A percentile compares a stretch with the other conserved stretches of the same genome.
Conservation (phyloP, 495 filamentous ascomycete species). For the Pseudoneurospora amorphoporcata region DNA sequence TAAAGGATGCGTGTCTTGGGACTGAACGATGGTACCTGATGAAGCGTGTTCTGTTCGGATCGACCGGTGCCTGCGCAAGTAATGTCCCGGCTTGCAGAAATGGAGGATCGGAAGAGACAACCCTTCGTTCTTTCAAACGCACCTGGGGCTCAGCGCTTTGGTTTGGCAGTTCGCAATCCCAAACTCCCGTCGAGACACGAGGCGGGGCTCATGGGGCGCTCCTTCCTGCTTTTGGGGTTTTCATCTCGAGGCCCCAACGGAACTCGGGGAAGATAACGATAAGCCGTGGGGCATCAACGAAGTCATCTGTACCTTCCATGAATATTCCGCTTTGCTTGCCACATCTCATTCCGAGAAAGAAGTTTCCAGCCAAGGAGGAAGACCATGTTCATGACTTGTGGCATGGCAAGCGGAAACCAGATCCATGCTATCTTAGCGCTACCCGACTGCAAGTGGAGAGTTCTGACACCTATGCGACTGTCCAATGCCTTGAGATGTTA, state of each 20-base stretch:
- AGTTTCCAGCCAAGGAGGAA: background rate
- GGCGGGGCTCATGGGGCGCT: background rate
- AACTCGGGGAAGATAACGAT: background rate
- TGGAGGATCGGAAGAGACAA: too few species aligned
- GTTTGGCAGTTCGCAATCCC: background rate
- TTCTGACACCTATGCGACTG: background rate
- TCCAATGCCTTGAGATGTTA: background rate
- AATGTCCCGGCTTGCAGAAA: background rate
- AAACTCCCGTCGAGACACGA: background rate
- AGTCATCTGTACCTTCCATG: background rate
- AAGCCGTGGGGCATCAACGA: background rate
- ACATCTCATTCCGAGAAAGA: background rate
- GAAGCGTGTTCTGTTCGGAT: background rate
- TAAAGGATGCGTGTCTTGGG: background rate
- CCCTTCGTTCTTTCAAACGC: background rate
- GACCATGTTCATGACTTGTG: too few species aligned
- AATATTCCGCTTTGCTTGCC: background rate
- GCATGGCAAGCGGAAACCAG: too few species aligned
- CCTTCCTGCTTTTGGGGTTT: background rate
- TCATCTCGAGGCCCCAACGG: background rate
- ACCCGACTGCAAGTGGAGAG: too few species aligned
- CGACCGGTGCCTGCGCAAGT: background rate
- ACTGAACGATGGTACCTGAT: background rate
- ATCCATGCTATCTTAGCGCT: too few species aligned
- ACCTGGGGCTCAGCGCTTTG: background rate